phyloP scores from a whole-genome alignment of 1,284 basidiomycete species.

The Boletus sp. region DNA sequence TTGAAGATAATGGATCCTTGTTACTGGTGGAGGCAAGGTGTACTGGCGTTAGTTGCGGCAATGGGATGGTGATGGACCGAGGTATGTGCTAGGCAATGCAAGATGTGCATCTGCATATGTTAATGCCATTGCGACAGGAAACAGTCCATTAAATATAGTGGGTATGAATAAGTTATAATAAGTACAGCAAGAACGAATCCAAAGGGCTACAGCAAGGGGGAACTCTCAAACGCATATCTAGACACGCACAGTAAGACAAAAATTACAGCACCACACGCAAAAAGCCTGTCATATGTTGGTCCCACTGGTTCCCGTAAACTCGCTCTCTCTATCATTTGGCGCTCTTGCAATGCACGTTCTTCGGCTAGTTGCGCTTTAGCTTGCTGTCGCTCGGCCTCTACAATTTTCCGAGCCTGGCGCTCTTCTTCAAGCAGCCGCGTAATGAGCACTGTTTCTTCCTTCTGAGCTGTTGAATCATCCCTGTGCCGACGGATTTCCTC shows the following conservation, averaged over 20 bases:
- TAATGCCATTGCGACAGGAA: not conserved
- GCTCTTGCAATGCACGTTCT: slow-evolving; percentile 13
- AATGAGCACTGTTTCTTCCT: slow-evolving; percentile 18
- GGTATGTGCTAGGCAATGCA: too few relatives aligned
- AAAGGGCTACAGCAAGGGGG: slow-evolving; percentile 3
- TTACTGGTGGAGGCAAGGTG: too few relatives aligned
- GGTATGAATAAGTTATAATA: slow-evolving; percentile 11
- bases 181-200: not conserved
- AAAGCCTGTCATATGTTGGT: slow-evolving; percentile 11
- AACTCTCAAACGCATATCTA: slow-evolving; percentile 18
- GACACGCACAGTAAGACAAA: slow-evolving; percentile 23
- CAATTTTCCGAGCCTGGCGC: slow-evolving; percentile 15
- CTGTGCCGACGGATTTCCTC: slow-evolving; percentile 25
- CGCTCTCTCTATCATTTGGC: slow-evolving; percentile 17
- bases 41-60: too few relatives aligned
- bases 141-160: not conserved
- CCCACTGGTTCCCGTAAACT: not conserved
- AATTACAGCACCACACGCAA: slow-evolving; percentile 23
- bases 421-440: slow-evolving; percentile 18
- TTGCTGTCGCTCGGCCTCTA: slow-evolving; percentile 17
- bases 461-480: slow-evolving; percentile 11
- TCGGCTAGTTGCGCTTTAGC: slow-evolving; percentile 16
- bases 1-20: too few relatives aligned
- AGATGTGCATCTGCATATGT: not conserved
- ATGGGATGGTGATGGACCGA: too few relatives aligned